phyloP scores from a whole-genome alignment of 83 land plant species.

The Picea abies region DNA sequence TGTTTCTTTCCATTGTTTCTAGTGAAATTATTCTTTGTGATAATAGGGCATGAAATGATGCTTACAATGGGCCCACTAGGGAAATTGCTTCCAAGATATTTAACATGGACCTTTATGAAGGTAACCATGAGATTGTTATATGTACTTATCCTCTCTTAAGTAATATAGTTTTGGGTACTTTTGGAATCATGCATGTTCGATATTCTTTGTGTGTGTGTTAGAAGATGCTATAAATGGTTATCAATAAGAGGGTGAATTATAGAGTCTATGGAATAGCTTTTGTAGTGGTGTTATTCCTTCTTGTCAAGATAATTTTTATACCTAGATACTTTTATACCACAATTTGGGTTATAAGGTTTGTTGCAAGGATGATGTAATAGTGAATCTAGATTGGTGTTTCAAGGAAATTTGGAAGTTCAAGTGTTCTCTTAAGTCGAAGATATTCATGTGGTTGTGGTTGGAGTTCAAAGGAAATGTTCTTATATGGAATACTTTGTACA shows the following conservation, averaged over 20 bases:
- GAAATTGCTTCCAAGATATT: neutral
- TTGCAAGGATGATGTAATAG: too few species aligned
- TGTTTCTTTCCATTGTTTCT: conserved; percentile 32
- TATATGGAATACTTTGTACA: too few species aligned
- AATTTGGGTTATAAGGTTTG: too few species aligned
- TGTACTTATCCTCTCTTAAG: conserved; percentile 52
- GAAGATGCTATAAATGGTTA: conserved; percentile 39
- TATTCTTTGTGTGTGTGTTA: conserved; percentile 40
- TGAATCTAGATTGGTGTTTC: too few species aligned
- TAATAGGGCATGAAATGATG: neutral
- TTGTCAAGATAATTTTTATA: too few species aligned
- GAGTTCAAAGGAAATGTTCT: too few species aligned
- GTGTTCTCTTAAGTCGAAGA: too few species aligned
- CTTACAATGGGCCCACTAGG: neutral
- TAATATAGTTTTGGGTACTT: conserved; percentile 31
- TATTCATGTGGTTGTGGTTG: too few species aligned
- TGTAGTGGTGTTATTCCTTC: conserved; percentile 19
- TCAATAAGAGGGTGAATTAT: conserved; percentile 49
- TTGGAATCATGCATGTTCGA: conserved; percentile 20
- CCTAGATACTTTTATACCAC: too few species aligned
- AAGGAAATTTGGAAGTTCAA: too few species aligned
- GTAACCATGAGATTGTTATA: neutral
- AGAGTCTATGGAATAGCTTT: conserved; percentile 39
- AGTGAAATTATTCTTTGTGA: conserved; percentile 26
- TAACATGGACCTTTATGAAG: neutral